These are phyloP conservation scores for Blepharisma undulans DNA, from an alignment of 169 alveolate genomes.

Conservation along the genomic window DNA sequence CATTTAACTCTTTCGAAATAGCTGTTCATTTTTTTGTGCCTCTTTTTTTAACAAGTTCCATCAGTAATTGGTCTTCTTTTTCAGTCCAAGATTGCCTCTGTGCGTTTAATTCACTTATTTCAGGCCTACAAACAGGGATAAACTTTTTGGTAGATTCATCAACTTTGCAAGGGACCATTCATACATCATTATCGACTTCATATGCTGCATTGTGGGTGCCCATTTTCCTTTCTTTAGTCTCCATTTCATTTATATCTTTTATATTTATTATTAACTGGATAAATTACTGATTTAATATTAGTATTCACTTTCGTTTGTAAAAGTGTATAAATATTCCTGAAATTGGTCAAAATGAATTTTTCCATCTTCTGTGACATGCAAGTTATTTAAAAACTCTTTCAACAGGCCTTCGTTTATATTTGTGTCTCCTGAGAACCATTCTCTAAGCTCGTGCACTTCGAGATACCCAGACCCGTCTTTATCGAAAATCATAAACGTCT, in stretches of 20 bases:
- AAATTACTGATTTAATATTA: not conserved
- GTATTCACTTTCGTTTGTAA: not conserved
- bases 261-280: not conserved
- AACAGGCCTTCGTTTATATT: not conserved
- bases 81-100: not conserved
- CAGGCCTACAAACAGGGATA: not conserved
- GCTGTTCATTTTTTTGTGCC: not conserved
- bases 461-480: constrained; percentile 10
- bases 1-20: not conserved
- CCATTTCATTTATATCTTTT: not conserved
- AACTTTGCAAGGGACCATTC: not conserved
- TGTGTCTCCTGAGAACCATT: not conserved
- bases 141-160: not conserved
- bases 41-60: not conserved
- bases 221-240: not conserved
- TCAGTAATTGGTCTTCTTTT: not conserved
- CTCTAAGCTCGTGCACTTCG: not conserved
- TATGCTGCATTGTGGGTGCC: not conserved
- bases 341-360: not conserved
- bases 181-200: not conserved
- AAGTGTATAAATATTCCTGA: not conserved
- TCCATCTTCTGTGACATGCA: not conserved
- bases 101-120: not conserved
- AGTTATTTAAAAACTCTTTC: not conserved
- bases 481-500: constrained; percentile 28